Percentiles rank a stretch among this genome's conserved stretches.
These are phyloP conservation scores for Candida nitratophila DNA, from an alignment of 805 yeast species.

Conservation along the genomic window DNA sequence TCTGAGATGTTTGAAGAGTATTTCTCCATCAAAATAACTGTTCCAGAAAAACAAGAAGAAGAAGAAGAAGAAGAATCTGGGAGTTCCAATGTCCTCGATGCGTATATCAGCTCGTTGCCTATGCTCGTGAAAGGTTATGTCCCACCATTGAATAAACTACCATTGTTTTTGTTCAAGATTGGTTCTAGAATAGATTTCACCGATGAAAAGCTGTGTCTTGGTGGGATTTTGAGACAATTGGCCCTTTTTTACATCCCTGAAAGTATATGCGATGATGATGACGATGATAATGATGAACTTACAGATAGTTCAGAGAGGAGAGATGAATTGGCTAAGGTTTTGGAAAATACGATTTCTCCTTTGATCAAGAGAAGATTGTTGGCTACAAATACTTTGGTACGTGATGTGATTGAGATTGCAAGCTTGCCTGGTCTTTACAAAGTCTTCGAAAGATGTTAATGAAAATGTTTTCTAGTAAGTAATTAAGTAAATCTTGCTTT, in stretches of 20 bases:
- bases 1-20: slow-evolving; percentile 77
- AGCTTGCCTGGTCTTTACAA: slow-evolving; percentile 84
- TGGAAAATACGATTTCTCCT: slow-evolving; percentile 65
- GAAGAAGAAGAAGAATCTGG: slow-evolving; percentile 24
- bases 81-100: too few species aligned
- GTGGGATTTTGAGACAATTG: slow-evolving; percentile 57
- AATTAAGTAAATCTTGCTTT: too few species aligned
- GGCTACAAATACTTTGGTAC: slow-evolving; percentile 47
- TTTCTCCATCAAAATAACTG: slow-evolving; percentile 47
- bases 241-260: slow-evolving; percentile 72
- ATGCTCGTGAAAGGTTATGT: slow-evolving; percentile 54
- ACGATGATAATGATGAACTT: slow-evolving; percentile 17
- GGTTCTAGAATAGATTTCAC: slow-evolving; percentile 56
- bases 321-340: slow-evolving; percentile 13
- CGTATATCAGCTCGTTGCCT: slow-evolving; percentile 50
- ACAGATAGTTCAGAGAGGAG: slow-evolving; percentile 17
- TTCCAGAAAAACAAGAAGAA: slow-evolving; percentile 7
- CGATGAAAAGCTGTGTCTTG: slow-evolving; percentile 62
- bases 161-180: slow-evolving; percentile 57
- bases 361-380: slow-evolving; percentile 52
- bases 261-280: slow-evolving; percentile 24
- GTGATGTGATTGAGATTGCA: slow-evolving; percentile 76
- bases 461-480: too few species aligned
- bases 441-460: slow-evolving; percentile 85
- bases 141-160: slow-evolving; percentile 60